Conservation (phyloP, 371 early-diverging fungal species). For the Polyrhizophydium stewartii region DNA sequence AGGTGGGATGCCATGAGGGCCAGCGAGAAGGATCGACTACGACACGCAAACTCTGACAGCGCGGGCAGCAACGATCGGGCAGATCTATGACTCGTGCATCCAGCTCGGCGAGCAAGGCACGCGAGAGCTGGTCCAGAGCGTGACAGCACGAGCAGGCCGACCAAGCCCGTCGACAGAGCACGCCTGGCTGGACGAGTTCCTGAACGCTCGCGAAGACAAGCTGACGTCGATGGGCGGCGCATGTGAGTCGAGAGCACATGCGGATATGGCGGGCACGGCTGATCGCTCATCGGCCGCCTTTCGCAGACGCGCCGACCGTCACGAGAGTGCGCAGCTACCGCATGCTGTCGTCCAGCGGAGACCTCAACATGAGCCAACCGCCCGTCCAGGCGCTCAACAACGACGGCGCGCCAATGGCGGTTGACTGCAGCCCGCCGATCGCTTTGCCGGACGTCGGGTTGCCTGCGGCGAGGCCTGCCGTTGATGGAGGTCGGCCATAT, state of each 20-base stretch:
- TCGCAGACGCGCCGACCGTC: conserved; percentile 17
- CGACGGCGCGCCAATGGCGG: conserved; percentile 10
- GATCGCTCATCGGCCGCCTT: too few relatives aligned
- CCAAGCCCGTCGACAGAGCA: not conserved
- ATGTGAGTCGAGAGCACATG: not conserved
- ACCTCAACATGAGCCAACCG: conserved; percentile 1
- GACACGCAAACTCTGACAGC: not conserved
- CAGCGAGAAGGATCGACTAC: not conserved
- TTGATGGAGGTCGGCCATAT: too few relatives aligned
- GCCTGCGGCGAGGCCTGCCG: too few relatives aligned
- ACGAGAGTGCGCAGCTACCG: conserved; percentile 13
- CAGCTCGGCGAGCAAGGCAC: conserved; percentile 19
- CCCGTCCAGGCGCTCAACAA: conserved; percentile 16
- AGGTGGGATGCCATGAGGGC: not conserved
- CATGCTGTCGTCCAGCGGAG: not conserved
- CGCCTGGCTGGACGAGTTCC: conserved; percentile 11
- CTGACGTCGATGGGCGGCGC: conserved; percentile 13
- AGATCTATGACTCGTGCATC: conserved; percentile 17
- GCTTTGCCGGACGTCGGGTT: not conserved
- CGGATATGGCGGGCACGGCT: too few relatives aligned
- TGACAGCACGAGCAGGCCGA: not conserved
- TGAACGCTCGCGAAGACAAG: conserved; percentile 5
- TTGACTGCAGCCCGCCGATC: conserved; percentile 1
- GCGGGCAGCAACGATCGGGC: conserved; percentile 4
- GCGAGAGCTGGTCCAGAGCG: not conserved